Evolutionary conservation across 257 asterid genomes (phyloP), one percentile per base, ranked within the genome.

Genomic region (Gentiana macrophylla): DNA sequence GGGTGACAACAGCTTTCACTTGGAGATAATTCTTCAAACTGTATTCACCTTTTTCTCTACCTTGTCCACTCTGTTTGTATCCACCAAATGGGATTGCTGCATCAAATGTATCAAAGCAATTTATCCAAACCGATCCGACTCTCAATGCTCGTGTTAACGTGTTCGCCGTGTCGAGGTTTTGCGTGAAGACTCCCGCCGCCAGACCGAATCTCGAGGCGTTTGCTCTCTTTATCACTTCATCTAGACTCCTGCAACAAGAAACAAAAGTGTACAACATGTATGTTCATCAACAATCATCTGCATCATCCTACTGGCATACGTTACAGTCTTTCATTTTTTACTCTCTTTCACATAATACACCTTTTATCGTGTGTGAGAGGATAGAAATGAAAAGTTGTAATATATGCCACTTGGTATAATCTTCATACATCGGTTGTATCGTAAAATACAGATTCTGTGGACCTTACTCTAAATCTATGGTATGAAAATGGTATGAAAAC

Each of bases 61-160:
- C 98, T 2, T 79, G 79, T 12, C 98, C 97, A 50, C 95, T 92
- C 97, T 84, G 84, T 78, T 92, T 92, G 67, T 92, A 92, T 12
- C 97, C 98, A 55, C 97, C 98, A 46, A 85, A 85, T 34, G 98
- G 98, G 48, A 92, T 92, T 12, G 97, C 66, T 47, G 97, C 98
- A 67, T 92, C 97, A 52, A 92, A 92, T 1, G 61, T 71, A 61
- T 92, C 94, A n/a, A 78, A 92, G 72, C 84, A 76, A 56, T 92
- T 92, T 13, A 85, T 78, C 94, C 91, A 87, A 4, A 91, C 88
- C 0, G 95, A 74, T 13, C 98, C 98, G 4, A 62, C 97, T 74
- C 71, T 80, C 85, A 91, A 65, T 10, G 97, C 98, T 63, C 95
- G 70, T 77, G 53, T 77, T 82, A 87, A 38, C 0, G 89, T 91